Base-by-base conservation (phyloP, 305 asterid species). In the Petunia hybrid region DNA sequence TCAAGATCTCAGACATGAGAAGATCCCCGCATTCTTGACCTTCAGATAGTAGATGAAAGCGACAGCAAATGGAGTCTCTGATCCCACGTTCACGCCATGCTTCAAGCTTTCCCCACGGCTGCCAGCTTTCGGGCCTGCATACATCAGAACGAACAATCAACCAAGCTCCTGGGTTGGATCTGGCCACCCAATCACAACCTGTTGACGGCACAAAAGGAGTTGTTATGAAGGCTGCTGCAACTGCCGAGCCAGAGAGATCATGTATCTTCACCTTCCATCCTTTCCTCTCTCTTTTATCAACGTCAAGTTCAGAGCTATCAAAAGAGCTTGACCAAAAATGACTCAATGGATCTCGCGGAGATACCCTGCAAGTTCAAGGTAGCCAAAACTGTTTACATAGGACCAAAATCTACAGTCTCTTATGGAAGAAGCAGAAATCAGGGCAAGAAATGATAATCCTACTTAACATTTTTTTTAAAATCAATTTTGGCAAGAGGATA, bases 131-230 rank as follows among this genome's bases (percentile, higher is more conserved):
- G 0, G 93, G 88, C 80, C 91, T 84, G 88, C 90, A 87, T 38
- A 91, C 83, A 78, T 93, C 95, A 4, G 97, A 95, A 1, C 91
- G 90, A 82, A 92, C 98, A 3, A 95, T 95, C 87, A 95, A 70
- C 98, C 98, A 95, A 86, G 98, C 97, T 84, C 98, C 97, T 38
- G 98, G 97, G 90, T 95, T 95, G 86, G 98, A 95, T 83, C 87
- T 89, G 1, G 97, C 94, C 76, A 93, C 98, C 96, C 95, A 92
- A 87, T 95, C 98, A 87, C 97, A 85, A 69, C 98, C 97, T 53
- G 95, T 84, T 84, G 97, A 91, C 4, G 97, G 98, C 57, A 95
- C 98, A 61, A 93, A 95, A 35, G 97, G 97, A 77, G 97, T 92
- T 6, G 95, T 90, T 78, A 93, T 92, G 89, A 93, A 93, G 78